These are phyloP conservation scores for Globisporangium cederbergense DNA, from an alignment of 352 stramenopile species.

Conservation along the genomic window DNA sequence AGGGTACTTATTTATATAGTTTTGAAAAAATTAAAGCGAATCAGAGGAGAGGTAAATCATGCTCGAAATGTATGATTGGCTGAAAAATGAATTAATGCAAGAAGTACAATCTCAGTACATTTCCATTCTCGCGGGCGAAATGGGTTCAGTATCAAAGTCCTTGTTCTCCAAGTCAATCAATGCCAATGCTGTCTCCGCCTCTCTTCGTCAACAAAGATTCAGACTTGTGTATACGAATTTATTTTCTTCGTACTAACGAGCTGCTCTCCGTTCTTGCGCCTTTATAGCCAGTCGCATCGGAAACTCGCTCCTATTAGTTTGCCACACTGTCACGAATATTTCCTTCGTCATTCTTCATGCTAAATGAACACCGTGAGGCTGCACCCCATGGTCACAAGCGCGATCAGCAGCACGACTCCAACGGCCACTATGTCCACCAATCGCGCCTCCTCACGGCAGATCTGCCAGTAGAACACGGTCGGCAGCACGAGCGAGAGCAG, in stretches of 20 bases:
- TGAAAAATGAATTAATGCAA: neutral
- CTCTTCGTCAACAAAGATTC: no score
- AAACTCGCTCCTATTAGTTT: no score
- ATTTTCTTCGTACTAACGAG: constrained; percentile 3
- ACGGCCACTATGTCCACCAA: constrained; percentile 39
- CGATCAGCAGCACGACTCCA: constrained; percentile 39
- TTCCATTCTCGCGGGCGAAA: neutral
- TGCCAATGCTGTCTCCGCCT: no score
- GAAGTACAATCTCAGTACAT: neutral
- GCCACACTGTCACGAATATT: neutral
- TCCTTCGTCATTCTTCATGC: neutral
- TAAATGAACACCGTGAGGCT: constrained; percentile 51
- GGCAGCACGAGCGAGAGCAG: constrained; percentile 63
- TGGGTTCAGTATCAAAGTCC: neutral
- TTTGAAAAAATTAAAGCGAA: neutral
- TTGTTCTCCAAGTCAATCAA: no score
- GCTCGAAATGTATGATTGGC: neutral
- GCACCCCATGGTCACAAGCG: constrained; percentile 41
- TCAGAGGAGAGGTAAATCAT: neutral
- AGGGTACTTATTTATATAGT: neutral
- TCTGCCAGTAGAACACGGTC: constrained; percentile 61
- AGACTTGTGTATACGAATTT: neutral
- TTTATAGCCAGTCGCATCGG: no score
- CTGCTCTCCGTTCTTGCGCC: no score
- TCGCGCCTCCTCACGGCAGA: constrained; percentile 62